Percentiles rank a stretch among this genome's conserved stretches.
Evolutionary conservation across 2,329 filamentous ascomycete genomes (phyloP).

Genomic region (Trichoderma hamatum): DNA sequence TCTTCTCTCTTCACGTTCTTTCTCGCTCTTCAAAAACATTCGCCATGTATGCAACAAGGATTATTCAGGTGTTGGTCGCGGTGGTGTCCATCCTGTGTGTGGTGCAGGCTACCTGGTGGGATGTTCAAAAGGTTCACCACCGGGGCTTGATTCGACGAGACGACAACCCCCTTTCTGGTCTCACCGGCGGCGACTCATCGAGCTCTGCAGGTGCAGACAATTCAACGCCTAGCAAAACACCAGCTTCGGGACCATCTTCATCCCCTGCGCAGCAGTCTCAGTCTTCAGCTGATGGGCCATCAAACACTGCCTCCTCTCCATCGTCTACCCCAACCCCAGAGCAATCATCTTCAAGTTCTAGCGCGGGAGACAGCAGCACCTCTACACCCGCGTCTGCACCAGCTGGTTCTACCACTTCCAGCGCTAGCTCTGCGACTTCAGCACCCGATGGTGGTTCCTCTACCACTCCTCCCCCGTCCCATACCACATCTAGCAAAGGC

Average conservation of each 20-base stretch:
- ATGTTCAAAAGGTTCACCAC: slow-evolving; percentile 32
- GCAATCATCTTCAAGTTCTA: background rate
- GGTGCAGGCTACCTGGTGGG: slow-evolving; percentile 47
- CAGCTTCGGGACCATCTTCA: background rate
- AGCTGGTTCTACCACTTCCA: background rate
- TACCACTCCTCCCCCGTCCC: background rate
- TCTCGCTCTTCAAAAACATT: slow-evolving; percentile 23
- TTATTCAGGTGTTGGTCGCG: slow-evolving; percentile 53
- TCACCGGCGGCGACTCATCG: background rate
- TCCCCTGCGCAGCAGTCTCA: background rate
- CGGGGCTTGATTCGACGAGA: slow-evolving; percentile 12
- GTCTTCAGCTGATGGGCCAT: background rate
- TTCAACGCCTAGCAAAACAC: background rate
- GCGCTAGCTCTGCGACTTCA: background rate
- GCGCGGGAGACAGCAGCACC: background rate
- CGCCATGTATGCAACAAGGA: slow-evolving; percentile 52
- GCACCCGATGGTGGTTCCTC: background rate
- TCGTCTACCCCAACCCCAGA: background rate
- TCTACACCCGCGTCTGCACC: background rate
- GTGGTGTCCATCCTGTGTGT: slow-evolving; percentile 52
- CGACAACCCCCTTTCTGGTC: background rate
- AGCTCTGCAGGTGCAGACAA: background rate
- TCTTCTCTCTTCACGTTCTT: background rate
- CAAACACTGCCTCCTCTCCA: slow-evolving; percentile 6
- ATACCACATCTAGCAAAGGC: background rate